Percentiles rank a stretch among this genome's conserved stretches.
phyloP scores from a whole-genome alignment of 2,329 filamentous ascomycete species.

The Venturiaceae sp. region DNA sequence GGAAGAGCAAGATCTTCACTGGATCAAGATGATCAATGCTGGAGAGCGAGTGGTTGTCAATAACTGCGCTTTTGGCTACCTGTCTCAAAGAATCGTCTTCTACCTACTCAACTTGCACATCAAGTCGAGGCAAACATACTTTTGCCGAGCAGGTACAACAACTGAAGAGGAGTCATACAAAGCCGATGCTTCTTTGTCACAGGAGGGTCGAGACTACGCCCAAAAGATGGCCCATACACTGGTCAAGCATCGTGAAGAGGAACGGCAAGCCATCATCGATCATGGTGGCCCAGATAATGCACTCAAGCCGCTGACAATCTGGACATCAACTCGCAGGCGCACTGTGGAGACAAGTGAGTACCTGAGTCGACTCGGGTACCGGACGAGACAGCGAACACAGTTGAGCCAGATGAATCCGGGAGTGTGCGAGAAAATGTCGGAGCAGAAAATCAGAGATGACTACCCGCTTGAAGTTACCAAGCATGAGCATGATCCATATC shows the following conservation, averaged over 20 bases:
- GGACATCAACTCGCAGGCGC: slow-evolving; percentile 86
- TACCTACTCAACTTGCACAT: slow-evolving; percentile 97
- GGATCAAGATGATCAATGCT: slow-evolving; percentile 99
- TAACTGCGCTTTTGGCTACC: slow-evolving; percentile 92
- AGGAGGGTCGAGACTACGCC: slow-evolving; percentile 65
- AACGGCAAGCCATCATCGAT: slow-evolving; percentile 59
- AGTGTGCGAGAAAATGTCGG: slow-evolving; percentile 88
- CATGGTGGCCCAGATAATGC: slow-evolving; percentile 58
- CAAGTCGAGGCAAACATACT: slow-evolving; percentile 89
- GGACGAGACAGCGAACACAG: slow-evolving; percentile 83
- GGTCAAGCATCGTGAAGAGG: slow-evolving; percentile 71
- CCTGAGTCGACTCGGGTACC: slow-evolving; percentile 70
- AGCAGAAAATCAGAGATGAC: slow-evolving; percentile 65
- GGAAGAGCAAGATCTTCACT: slow-evolving; percentile 88
- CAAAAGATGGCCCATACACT: slow-evolving; percentile 77
- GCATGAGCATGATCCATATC: slow-evolving; percentile 90
- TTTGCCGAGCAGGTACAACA: slow-evolving; percentile 77
- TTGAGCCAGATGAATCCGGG: slow-evolving; percentile 97
- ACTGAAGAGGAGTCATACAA: slow-evolving; percentile 89
- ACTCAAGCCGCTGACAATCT: slow-evolving; percentile 75
- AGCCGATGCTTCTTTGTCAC: slow-evolving; percentile 74
- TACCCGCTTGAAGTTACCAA: slow-evolving; percentile 89
- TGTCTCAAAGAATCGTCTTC: slow-evolving; percentile 95
- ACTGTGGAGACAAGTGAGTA: slow-evolving; percentile 84
- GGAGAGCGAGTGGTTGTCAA: slow-evolving; percentile 91